Conservation (phyloP, 768 basidiomycete genomes). For the Termitomyces sp. region DNA sequence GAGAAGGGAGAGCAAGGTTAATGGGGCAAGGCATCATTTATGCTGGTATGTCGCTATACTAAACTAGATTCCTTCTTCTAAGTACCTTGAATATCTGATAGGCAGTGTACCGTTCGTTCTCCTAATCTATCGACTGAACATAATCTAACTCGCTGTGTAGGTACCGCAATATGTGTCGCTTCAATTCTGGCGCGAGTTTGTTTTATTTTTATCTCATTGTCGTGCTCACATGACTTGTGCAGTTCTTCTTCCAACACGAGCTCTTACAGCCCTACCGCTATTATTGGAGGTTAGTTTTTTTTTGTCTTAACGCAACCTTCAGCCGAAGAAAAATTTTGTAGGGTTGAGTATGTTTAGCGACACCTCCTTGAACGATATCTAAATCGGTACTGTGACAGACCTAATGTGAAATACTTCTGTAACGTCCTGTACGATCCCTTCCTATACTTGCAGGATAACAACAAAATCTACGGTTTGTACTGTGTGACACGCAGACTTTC, state of each 20-base stretch:
- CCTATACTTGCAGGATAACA: constrained; percentile 66
- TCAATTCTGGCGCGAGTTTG: constrained; percentile 75
- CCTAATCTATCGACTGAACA: background rate
- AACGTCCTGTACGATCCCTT: constrained; percentile 81
- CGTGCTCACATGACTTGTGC: background rate
- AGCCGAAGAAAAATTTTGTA: constrained; percentile 16
- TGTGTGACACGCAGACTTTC: background rate
- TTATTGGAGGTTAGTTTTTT: constrained; percentile 60
- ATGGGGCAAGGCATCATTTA: constrained; percentile 56
- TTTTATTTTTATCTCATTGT: background rate
- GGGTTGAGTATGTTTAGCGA: constrained; percentile 63
- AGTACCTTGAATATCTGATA: constrained; percentile 19
- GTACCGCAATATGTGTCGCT: constrained; percentile 96
- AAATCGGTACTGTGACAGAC: constrained; percentile 31
- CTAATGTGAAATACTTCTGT: constrained; percentile 71
- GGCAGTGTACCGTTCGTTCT: constrained; percentile 65
- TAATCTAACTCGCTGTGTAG: constrained; percentile 22
- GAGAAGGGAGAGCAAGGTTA: constrained; percentile 55
- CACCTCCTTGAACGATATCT: background rate
- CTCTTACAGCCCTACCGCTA: constrained; percentile 72
- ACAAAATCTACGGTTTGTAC: constrained; percentile 38
- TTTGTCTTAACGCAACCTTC: background rate
- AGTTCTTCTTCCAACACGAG: constrained; percentile 85
- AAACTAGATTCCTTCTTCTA: background rate
- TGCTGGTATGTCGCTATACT: constrained; percentile 34